phyloP scores from a whole-genome alignment of 176 grass and related monocot species.

The Bothriochloa decipiens region DNA sequence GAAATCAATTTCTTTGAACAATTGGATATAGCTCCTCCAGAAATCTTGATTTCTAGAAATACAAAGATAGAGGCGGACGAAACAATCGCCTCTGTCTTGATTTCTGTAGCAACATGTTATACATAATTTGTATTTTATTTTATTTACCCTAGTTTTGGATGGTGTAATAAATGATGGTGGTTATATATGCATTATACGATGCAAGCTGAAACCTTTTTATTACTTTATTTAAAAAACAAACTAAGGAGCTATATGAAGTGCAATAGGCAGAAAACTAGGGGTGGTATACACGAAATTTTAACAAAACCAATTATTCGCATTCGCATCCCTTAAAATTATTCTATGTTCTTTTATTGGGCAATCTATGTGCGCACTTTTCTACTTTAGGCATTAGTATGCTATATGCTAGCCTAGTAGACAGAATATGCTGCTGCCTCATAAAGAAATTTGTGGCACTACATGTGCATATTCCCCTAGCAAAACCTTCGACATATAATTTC shows the following conservation, averaged over 20 bases:
- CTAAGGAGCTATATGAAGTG: background rate
- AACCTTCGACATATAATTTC: slow-evolving; percentile 26
- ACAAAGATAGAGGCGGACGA: too few relatives aligned
- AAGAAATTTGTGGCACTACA: slow-evolving; percentile 18
- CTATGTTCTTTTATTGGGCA: background rate
- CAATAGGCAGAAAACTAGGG: background rate
- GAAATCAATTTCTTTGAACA: too few relatives aligned
- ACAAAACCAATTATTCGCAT: slow-evolving; percentile 15
- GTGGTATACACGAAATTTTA: background rate
- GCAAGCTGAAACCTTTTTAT: background rate
- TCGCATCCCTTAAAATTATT: slow-evolving; percentile 22
- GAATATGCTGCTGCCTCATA: slow-evolving; percentile 45
- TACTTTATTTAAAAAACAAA: background rate
- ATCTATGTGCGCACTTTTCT: slow-evolving; percentile 32
- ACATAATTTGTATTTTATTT: too few relatives aligned
- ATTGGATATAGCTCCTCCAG: too few relatives aligned
- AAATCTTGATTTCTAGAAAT: too few relatives aligned
- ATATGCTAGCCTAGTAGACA: slow-evolving; percentile 31
- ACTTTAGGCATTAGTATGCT: slow-evolving; percentile 40
- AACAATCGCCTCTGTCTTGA: too few relatives aligned
- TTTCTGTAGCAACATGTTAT: too few relatives aligned
- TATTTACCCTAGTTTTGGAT: background rate
- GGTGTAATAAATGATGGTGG: background rate
- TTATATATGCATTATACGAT: background rate
- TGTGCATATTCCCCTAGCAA: slow-evolving; percentile 33